These are phyloP conservation scores for Bocquillonia castaneifolia DNA, from an alignment of 441 rosid genomes.

Conservation along the genomic window DNA sequence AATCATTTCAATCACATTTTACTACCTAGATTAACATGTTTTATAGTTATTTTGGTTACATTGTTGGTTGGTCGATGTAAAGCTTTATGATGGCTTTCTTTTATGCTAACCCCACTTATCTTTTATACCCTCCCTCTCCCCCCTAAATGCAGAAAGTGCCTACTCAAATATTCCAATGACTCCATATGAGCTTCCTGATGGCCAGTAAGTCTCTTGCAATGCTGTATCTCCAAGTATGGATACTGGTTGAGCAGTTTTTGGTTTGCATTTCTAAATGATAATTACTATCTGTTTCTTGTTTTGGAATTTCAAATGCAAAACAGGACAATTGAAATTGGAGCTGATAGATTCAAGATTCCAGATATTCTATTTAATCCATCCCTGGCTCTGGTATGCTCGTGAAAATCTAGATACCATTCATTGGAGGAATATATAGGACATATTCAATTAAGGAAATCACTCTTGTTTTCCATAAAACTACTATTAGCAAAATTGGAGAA, in stretches of 20 bases:
- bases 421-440: too few species aligned
- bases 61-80: neutral
- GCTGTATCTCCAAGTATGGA: constrained; percentile 5
- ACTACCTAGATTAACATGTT: neutral
- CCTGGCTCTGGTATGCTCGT: constrained; percentile 61
- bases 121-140: neutral
- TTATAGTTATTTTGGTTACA: neutral
- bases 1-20: neutral
- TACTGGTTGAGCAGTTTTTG: constrained; percentile 15
- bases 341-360: constrained; percentile 96
- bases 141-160: constrained; percentile 52
- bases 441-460: too few species aligned
- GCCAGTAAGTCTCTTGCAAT: constrained; percentile 70
- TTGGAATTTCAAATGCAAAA: constrained; percentile 13
- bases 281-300: neutral
- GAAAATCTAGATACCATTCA: neutral
- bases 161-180: constrained; percentile 98
- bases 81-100: neutral
- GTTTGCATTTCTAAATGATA: neutral
- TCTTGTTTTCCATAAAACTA: too few species aligned
- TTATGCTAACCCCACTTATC: neutral
- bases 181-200: constrained; percentile 99
- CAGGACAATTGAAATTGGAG: constrained; percentile 96
- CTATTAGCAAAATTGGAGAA: too few species aligned
- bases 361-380: constrained; percentile 92